A percentile compares a stretch with the other conserved stretches of the same genome.
Evolutionary conservation across 108 stramenopile species (phyloP).

Genomic region (Hondaea fermentalgiana): DNA sequence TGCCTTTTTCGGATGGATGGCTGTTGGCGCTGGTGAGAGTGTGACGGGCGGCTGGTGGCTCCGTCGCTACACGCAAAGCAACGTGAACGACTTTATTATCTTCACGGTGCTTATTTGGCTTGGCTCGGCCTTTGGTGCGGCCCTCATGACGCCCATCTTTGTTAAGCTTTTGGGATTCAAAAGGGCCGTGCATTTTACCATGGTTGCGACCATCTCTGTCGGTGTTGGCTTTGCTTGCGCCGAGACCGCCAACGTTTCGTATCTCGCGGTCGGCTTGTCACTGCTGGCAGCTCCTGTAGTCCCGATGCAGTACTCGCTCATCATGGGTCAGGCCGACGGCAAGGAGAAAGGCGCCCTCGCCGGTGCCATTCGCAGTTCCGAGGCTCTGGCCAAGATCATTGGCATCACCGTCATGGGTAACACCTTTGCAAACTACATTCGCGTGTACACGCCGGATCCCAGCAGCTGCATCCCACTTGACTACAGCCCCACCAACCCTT

Average conservation of each 20-base stretch:
- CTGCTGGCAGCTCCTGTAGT: not conserved
- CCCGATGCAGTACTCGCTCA: not conserved
- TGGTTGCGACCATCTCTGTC: not conserved
- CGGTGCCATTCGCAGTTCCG: not conserved
- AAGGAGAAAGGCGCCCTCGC: not conserved
- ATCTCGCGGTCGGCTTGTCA: not conserved
- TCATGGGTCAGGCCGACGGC: not conserved
- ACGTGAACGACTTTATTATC: not conserved
- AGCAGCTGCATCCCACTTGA: not conserved
- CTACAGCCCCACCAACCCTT: not conserved
- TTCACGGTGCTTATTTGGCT: not conserved
- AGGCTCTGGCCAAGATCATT: not conserved
- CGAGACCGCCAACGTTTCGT: not conserved
- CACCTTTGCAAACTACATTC: not conserved
- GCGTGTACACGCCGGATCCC: not conserved
- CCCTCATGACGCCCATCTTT: not conserved
- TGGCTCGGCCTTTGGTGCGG: not conserved
- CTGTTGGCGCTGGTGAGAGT: not conserved
- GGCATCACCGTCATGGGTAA: not conserved
- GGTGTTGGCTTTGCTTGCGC: not conserved
- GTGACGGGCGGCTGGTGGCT: constrained; percentile 11
- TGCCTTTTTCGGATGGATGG: not conserved
- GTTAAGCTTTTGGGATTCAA: not conserved
- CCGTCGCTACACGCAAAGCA: not conserved
- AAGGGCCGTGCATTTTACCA: not conserved